Base-by-base conservation (phyloP, 345 rosid species). In the Camelina laxa region DNA sequence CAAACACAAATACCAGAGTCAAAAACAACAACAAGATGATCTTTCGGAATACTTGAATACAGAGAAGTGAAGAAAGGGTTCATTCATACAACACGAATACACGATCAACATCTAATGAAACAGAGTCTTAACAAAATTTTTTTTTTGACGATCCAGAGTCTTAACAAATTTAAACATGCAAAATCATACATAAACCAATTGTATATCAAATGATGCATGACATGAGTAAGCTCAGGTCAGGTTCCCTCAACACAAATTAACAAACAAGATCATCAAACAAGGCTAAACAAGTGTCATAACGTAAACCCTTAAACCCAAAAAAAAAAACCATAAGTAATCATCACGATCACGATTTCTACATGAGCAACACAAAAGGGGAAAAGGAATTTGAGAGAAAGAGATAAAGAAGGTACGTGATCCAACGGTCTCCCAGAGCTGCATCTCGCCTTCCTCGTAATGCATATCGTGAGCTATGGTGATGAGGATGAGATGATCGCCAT, bases 391-490 rank as follows among this genome's bases (percentile, higher is more conserved):
- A 45, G 49, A 17, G 35, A 31, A 1, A 47, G 54, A 49, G 49
- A 31, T 10, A 1, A 7, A 14, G 47, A 61, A 36, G 39, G 22
- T 86, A 94, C 98, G 98, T 50, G 97, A 86, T 42, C 98, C 98
- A 36, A 88, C 86, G 84, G 60, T 81, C 69, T 69, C 89, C 99
- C 99, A 95, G 72, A 95, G 97, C 84, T 87, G 97, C 83, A 82
- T 80, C 91, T 90, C 97, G 69, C 99, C 97, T 10, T 78, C 77
- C 63, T 92, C 97, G 74, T 90, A 87, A 68, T 80, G 31, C 7
- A 81, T 86, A 36, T 84, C 88, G 15, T 84, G 89, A 60, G 59
- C 84, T 12, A 90, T 69, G 68, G 82, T 67, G 49, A 95, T 33
- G 49, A 95, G 94, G 75, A 92, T 82, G 44, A 95, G 89, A 79